Evolutionary conservation across 2,329 filamentous ascomycete genomes (phyloP).

Genomic region (Aspergillus candidus): DNA sequence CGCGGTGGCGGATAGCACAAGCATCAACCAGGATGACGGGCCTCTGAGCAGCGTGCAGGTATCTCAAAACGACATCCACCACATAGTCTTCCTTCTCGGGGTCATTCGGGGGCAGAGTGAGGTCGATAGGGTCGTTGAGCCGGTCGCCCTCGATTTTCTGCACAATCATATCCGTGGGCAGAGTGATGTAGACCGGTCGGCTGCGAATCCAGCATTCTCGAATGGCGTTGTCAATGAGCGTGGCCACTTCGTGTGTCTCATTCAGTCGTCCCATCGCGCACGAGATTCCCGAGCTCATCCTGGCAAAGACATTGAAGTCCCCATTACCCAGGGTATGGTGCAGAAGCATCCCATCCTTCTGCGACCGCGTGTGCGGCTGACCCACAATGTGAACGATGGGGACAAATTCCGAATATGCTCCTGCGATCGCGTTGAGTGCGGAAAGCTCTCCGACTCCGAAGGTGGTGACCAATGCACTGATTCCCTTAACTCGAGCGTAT

Average conservation of each 20-base stretch:
- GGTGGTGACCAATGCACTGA: constrained; percentile 65
- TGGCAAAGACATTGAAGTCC: constrained; percentile 74
- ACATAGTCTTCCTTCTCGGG: constrained; percentile 70
- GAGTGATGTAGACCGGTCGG: constrained; percentile 74
- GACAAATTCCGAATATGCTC: constrained; percentile 67
- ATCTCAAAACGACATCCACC: constrained; percentile 70
- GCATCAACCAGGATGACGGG: constrained; percentile 78
- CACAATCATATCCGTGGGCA: constrained; percentile 74
- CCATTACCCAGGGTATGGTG: constrained; percentile 71
- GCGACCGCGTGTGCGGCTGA: constrained; percentile 44
- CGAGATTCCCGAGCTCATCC: constrained; percentile 69
- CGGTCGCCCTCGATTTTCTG: constrained; percentile 69
- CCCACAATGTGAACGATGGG: constrained; percentile 61
- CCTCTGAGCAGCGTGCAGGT: constrained; percentile 64
- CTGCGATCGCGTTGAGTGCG: constrained; percentile 66
- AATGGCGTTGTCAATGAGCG: constrained; percentile 71
- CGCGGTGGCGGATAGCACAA: constrained; percentile 71
- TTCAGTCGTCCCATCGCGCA: constrained; percentile 66
- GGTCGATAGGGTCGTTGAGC: constrained; percentile 64
- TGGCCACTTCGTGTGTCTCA: constrained; percentile 62
- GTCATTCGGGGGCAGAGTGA: constrained; percentile 60
- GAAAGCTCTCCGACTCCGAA: constrained; percentile 66
- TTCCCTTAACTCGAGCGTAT: constrained; percentile 66
- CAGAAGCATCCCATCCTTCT: constrained; percentile 42
- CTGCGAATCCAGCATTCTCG: constrained; percentile 67